Evolutionary conservation across 2,329 filamentous ascomycete genomes (phyloP).

Genomic region (Berkeleyomyces basicola): DNA sequence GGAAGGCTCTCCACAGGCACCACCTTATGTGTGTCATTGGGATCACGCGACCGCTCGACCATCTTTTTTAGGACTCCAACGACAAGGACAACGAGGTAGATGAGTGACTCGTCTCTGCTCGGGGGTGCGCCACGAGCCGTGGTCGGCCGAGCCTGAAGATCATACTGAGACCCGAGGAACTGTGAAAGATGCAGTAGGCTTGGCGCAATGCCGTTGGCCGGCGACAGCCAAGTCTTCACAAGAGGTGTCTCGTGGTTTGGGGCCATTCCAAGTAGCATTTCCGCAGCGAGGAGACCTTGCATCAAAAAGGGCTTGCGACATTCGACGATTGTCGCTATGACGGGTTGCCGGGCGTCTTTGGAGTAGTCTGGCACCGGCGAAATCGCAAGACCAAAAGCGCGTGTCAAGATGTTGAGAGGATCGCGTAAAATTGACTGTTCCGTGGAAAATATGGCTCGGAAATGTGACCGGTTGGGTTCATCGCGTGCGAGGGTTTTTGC

Average conservation of each 20-base stretch:
- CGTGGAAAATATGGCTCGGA: slow-evolving; percentile 62
- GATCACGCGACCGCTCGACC: slow-evolving; percentile 48
- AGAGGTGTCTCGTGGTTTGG: slow-evolving; percentile 55
- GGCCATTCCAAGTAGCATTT: slow-evolving; percentile 65
- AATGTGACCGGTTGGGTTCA: slow-evolving; percentile 78
- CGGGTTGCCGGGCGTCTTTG: slow-evolving; percentile 37
- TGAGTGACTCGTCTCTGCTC: slow-evolving; percentile 33
- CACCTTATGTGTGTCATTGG: slow-evolving; percentile 30
- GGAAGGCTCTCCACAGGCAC: slow-evolving; percentile 48
- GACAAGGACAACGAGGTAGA: slow-evolving; percentile 51
- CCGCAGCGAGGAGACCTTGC: slow-evolving; percentile 79
- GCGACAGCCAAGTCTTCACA: slow-evolving; percentile 65
- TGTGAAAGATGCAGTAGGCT: slow-evolving; percentile 63
- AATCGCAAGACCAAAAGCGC: slow-evolving; percentile 73
- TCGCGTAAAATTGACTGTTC: slow-evolving; percentile 43
- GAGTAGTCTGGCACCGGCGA: slow-evolving; percentile 61
- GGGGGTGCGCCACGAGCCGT: slow-evolving; percentile 20
- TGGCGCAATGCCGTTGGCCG: slow-evolving; percentile 67
- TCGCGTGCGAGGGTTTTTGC: slow-evolving; percentile 86
- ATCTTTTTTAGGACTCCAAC: slow-evolving; percentile 51
- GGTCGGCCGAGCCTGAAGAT: slow-evolving; percentile 26
- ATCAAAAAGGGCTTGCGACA: slow-evolving; percentile 76
- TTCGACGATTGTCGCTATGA: slow-evolving; percentile 53
- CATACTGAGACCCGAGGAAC: slow-evolving; percentile 49
- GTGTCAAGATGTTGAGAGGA: slow-evolving; percentile 66